phyloP scores from a whole-genome alignment of 495 filamentous ascomycete genomes.

The Lophiostoma macrostomum region DNA sequence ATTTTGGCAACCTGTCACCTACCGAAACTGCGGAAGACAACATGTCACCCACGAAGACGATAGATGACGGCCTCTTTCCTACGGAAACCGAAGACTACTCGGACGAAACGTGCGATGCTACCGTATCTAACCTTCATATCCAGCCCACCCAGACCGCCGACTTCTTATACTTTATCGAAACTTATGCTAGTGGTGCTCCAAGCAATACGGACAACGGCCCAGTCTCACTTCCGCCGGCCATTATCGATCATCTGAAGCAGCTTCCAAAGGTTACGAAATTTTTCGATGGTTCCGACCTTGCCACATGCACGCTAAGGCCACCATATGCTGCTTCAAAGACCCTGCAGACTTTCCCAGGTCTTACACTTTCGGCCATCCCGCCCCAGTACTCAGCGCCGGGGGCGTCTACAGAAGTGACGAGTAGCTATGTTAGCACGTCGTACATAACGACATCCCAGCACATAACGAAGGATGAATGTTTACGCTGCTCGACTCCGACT shows the following conservation, averaged over 20 bases:
- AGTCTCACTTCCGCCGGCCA: conserved; percentile 3
- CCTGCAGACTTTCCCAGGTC: no score
- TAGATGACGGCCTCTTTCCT: no score
- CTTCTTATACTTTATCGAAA: conserved; percentile 16
- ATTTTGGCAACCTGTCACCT: no score
- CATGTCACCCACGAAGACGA: no score
- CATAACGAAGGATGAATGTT: conserved; percentile 8
- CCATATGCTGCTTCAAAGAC: neutral
- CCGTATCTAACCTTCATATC: neutral
- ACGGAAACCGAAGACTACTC: no score
- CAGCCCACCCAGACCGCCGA: conserved; percentile 8
- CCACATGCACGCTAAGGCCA: conserved; percentile 20
- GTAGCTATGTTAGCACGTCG: conserved; percentile 14
- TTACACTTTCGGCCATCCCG: no score
- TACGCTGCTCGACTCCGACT: neutral
- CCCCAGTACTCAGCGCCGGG: no score
- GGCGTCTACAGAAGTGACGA: no score
- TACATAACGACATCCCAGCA: conserved; percentile 13
- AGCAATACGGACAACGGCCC: neutral
- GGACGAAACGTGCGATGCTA: neutral
- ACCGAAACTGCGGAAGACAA: no score
- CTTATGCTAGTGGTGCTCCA: neutral
- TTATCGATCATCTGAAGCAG: conserved; percentile 13
- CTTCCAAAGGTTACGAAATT: neutral
- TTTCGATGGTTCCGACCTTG: conserved; percentile 23